Percentiles rank a stretch among this genome's conserved stretches.
These are phyloP conservation scores for Whalleya microplaca DNA, from an alignment of 2,329 filamentous ascomycete genomes.

Conservation along the genomic window DNA sequence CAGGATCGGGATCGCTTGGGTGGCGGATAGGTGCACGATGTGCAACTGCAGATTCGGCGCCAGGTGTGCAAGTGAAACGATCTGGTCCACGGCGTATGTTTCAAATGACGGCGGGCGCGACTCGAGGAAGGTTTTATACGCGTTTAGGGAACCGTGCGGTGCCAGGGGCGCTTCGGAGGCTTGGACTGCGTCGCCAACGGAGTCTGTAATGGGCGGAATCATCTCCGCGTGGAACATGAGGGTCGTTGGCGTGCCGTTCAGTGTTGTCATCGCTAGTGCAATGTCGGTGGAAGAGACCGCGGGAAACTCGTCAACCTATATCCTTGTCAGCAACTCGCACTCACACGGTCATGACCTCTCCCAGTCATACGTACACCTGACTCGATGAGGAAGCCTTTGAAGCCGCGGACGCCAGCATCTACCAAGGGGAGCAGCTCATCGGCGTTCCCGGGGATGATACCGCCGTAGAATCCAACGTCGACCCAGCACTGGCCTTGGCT, in stretches of 20 bases:
- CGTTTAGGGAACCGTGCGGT: conserved; percentile 71
- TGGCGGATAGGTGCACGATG: conserved; percentile 92
- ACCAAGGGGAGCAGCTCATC: conserved; percentile 79
- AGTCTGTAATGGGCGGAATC: conserved; percentile 83
- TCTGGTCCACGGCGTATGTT: conserved; percentile 86
- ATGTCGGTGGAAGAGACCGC: conserved; percentile 84
- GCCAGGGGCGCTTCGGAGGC: conserved; percentile 69
- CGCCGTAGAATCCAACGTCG: conserved; percentile 97
- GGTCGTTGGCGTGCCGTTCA: conserved; percentile 82
- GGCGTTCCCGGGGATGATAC: conserved; percentile 88
- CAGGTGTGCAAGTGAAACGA: conserved; percentile 77
- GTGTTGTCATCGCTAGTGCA: conserved; percentile 74
- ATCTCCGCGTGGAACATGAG: conserved; percentile 99
- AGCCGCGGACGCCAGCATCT: conserved; percentile 84
- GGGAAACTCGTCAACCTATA: conserved; percentile 90
- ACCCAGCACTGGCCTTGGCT: conserved; percentile 93
- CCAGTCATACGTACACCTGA: conserved; percentile 72
- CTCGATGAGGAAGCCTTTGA: conserved; percentile 97
- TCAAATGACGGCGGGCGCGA: conserved; percentile 90
- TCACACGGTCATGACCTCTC: conserved; percentile 3
- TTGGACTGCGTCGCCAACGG: conserved; percentile 78
- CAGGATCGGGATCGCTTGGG: conserved; percentile 82
- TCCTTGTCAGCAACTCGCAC: conserved; percentile 19
- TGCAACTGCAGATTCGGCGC: conserved; percentile 86
- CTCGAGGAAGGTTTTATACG: conserved; percentile 88